phyloP scores from a whole-genome alignment of 2,329 filamentous ascomycete genomes.

The Fusarium kyushuense region DNA sequence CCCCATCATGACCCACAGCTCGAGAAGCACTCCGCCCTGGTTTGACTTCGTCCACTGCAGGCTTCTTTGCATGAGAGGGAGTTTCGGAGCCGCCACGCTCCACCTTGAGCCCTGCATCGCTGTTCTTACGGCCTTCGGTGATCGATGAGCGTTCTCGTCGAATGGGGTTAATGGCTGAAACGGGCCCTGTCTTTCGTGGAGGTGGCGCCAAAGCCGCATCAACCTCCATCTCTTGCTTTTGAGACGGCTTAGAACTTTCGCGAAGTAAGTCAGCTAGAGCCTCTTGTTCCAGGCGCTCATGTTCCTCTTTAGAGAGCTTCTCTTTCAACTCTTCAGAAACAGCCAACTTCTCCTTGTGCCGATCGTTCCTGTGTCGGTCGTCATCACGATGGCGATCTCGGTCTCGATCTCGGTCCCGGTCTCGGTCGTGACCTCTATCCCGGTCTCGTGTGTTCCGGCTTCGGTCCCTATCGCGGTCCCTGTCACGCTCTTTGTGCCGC shows the following conservation, averaged over 20 bases:
- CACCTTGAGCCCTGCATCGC: constrained; percentile 49
- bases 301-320: constrained; percentile 68
- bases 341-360: constrained; percentile 53
- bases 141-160: constrained; percentile 59
- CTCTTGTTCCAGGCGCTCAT: constrained; percentile 68
- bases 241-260: constrained; percentile 65
- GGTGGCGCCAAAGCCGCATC: constrained; percentile 68
- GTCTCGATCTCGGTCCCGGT: constrained; percentile 44
- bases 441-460: constrained; percentile 48
- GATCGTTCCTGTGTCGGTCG: constrained; percentile 50
- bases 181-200: constrained; percentile 63
- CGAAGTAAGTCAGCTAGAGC: constrained; percentile 69
- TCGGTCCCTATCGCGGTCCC: constrained; percentile 53
- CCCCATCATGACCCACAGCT: constrained; percentile 42
- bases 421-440: constrained; percentile 49
- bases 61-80: constrained; percentile 47
- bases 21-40: constrained; percentile 52
- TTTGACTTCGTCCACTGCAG: constrained; percentile 49
- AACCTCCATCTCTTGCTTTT: constrained; percentile 67
- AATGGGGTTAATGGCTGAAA: constrained; percentile 71
- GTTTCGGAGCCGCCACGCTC: constrained; percentile 54
- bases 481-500: constrained; percentile 56
- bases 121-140: constrained; percentile 56
- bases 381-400: constrained; percentile 46
- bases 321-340: constrained; percentile 63